Evolutionary conservation across 192 early-diverging fungal species (phyloP).

Genomic region (Mortierella antarctica): DNA sequence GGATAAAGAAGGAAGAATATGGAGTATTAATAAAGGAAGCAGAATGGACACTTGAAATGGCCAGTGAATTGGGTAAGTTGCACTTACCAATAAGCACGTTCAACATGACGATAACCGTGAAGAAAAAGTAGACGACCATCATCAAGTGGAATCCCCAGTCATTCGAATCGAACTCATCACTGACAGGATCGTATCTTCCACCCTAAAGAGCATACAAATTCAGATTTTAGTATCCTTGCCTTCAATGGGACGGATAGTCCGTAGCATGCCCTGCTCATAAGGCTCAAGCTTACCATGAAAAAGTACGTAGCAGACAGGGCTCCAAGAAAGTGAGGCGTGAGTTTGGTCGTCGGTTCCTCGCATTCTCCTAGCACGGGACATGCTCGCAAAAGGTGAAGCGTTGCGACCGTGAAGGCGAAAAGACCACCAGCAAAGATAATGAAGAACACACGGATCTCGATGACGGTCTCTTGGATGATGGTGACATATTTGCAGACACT

Average conservation of each 20-base stretch:
- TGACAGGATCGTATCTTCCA: slow-evolving; percentile 24
- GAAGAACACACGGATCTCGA: slow-evolving; percentile 16
- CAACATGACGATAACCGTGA: slow-evolving; percentile 25
- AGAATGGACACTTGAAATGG: background rate
- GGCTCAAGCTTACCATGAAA: slow-evolving; percentile 5
- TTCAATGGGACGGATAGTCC: no score
- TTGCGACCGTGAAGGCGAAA: background rate
- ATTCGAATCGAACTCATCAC: background rate
- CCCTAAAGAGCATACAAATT: background rate
- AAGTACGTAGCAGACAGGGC: background rate
- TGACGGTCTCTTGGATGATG: slow-evolving; percentile 5
- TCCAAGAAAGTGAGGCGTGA: background rate
- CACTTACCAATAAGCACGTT: slow-evolving; percentile 23
- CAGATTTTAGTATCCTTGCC: background rate
- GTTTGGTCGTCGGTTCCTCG: background rate
- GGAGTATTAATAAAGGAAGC: background rate
- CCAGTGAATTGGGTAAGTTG: background rate
- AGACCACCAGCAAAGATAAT: slow-evolving; percentile 12
- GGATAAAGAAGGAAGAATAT: no score
- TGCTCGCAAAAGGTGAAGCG: background rate
- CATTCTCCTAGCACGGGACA: background rate
- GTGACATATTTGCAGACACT: slow-evolving; percentile 11
- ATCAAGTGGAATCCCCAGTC: slow-evolving; percentile 3
- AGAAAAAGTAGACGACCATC: slow-evolving; percentile 19
- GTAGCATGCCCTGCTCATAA: no score